Conservation (phyloP, 768 basidiomycete species). For the Inosperma sp. region DNA sequence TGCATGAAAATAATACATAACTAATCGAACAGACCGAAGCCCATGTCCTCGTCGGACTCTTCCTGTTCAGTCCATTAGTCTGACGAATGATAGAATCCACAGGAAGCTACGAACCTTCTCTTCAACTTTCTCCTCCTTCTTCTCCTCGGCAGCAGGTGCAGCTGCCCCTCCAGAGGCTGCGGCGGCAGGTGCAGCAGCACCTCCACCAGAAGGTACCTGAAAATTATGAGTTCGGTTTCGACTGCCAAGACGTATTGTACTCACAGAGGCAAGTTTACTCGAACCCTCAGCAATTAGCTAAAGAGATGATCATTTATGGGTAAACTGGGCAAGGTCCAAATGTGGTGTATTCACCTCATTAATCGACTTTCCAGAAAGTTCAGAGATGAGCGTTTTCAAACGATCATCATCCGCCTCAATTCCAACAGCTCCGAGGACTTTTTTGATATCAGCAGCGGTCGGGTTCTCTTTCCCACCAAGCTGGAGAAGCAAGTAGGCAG, state of each 20-base stretch:
- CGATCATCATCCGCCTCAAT: slow-evolving; percentile 84
- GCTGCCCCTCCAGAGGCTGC: slow-evolving; percentile 52
- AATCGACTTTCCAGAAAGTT: slow-evolving; percentile 88
- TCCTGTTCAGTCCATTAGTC: slow-evolving; percentile 44
- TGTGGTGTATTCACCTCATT: slow-evolving; percentile 51
- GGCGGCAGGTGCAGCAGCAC: slow-evolving; percentile 46
- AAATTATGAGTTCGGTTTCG: neutral
- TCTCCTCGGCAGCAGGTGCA: slow-evolving; percentile 65
- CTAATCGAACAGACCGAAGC: slow-evolving; percentile 98
- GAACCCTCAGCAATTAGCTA: slow-evolving; percentile 92
- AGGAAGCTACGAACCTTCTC: slow-evolving; percentile 59
- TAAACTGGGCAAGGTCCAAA: neutral
- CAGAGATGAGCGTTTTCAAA: slow-evolving; percentile 77
- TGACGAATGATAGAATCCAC: neutral
- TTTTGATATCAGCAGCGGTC: slow-evolving; percentile 81
- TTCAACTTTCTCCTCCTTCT: slow-evolving; percentile 87
- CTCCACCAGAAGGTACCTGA: slow-evolving; percentile 91
- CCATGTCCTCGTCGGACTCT: slow-evolving; percentile 98
- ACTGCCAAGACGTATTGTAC: slow-evolving; percentile 20
- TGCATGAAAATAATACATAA: slow-evolving; percentile 10
- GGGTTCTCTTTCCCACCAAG: slow-evolving; percentile 89
- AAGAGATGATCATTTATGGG: slow-evolving; percentile 9
- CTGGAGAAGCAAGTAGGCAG: slow-evolving; percentile 96
- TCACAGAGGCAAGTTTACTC: slow-evolving; percentile 88
- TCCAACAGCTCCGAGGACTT: slow-evolving; percentile 79